Evolutionary conservation across 805 yeast species (phyloP).

Genomic region (Kuraishia capsulata): DNA sequence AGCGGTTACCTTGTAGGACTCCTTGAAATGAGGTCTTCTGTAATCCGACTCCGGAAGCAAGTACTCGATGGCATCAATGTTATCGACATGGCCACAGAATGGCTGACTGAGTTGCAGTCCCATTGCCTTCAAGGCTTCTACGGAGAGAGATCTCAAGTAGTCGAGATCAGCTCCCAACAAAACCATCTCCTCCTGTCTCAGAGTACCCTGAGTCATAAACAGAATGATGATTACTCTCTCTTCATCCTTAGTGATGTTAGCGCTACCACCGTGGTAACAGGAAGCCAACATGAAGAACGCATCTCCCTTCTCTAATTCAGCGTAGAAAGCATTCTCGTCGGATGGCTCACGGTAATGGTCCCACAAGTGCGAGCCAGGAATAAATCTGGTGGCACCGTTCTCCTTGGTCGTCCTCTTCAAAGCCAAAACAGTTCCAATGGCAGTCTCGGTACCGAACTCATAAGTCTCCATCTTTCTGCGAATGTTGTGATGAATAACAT

Average conservation of each 20-base stretch:
- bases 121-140: conserved; percentile 5
- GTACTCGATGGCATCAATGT: conserved; percentile 1
- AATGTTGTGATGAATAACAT: conserved; percentile 19
- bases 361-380: conserved; percentile 23
- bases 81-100: conserved; percentile 11
- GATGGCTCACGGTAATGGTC: conserved; percentile 14
- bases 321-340: conserved; percentile 12
- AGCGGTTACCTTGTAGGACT: background rate
- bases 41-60: background rate
- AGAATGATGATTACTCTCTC: conserved; percentile 12
- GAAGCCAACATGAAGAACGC: conserved; percentile 16
- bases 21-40: background rate
- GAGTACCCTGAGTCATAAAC: conserved; percentile 15
- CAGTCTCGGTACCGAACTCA: conserved; percentile 9
- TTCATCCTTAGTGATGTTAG: conserved; percentile 13
- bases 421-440: conserved; percentile 17
- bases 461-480: conserved; percentile 8
- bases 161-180: conserved; percentile 13
- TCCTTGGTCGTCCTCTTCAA: conserved; percentile 16
- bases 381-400: conserved; percentile 21
- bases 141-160: conserved; percentile 8
- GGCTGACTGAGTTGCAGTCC: conserved; percentile 10
- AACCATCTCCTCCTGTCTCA: conserved; percentile 19
- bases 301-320: conserved; percentile 18
- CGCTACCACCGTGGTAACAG: conserved; percentile 18